Evolutionary conservation across 2,329 filamentous ascomycete genomes (phyloP).

Genomic region (Colletotrichum filicis): DNA sequence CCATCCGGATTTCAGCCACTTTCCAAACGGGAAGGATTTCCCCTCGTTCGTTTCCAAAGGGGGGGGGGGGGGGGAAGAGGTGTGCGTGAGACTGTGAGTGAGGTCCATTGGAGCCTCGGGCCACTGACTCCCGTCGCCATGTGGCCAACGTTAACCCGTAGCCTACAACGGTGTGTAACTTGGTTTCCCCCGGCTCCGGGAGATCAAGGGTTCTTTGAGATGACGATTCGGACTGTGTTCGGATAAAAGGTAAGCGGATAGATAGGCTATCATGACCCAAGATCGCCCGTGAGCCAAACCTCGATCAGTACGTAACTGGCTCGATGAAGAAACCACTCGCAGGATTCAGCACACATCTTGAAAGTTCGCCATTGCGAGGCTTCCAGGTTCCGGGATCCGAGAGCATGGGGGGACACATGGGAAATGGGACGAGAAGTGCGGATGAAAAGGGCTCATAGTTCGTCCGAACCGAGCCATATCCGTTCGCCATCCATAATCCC

Average conservation of each 20-base stretch:
- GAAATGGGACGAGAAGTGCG: neutral
- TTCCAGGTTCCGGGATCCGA: neutral
- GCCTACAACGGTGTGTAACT: neutral
- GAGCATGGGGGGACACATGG: neutral
- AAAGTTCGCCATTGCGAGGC: neutral
- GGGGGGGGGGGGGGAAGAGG: too few relatives aligned
- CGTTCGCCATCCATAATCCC: too few relatives aligned
- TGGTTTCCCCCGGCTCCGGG: too few relatives aligned
- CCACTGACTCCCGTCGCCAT: neutral
- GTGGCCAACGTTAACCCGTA: neutral
- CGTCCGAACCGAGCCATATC: neutral
- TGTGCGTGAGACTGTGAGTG: neutral
- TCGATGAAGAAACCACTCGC: too few relatives aligned
- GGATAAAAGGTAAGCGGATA: neutral
- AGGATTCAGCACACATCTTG: too few relatives aligned
- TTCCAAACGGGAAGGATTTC: neutral
- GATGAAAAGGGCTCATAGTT: neutral
- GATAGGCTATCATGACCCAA: neutral
- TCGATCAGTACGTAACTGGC: neutral
- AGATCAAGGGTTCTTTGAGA: too few relatives aligned
- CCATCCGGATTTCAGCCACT: neutral
- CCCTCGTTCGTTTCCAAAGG: too few relatives aligned
- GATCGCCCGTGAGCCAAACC: neutral
- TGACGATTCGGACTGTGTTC: too few relatives aligned
- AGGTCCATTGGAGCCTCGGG: neutral